Base-by-base conservation (phyloP, 345 rosid species). In the Camelina hispida region DNA sequence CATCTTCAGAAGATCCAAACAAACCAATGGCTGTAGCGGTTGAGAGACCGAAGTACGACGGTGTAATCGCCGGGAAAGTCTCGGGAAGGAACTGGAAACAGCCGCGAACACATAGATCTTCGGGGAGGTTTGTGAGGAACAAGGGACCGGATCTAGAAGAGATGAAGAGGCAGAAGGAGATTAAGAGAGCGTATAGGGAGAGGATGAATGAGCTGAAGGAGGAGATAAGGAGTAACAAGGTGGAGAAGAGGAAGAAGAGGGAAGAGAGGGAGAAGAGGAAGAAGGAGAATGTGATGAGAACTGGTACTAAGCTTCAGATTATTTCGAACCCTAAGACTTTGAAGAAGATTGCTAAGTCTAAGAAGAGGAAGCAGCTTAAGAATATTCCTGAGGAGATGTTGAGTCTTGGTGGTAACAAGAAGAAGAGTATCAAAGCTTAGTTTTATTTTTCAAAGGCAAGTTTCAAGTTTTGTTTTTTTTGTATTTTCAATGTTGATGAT, bases 221-320 rank as follows among this genome's bases (percentile, higher is more conserved):
- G 66, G 92, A 87, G 87, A 91, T 91, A 1, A 83, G 93, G 85
- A 84, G 55, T 71, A 83, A 91, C 28, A 91, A 91, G 87, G 77
- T 73, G 30, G 93, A 85, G 86, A 94, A 94, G 94, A 81, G 97
- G 83, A 91, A 83, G 87, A 78, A 70, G 82, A 85, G 76, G 57
- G 96, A 88, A 80, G 98, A 93, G 83, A 84, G 93, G 53, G 93
- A 88, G 88, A 91, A 94, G 85, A 88, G 55, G 93, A 94, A 94
- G 86, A 42, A 86, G 73, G 96, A 91, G 84, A 94, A 94, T 56
- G 68, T 91, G 0, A 62, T 94, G 83, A 90, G 78, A 77, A 80
- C 91, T 13, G 97, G 97, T 6, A 87, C 97, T 1, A 94, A 90
- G 82, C 74, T 91, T 64, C 97, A 91, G 88, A 86, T 54, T 77